phyloP scores from a whole-genome alignment of 2,329 filamentous ascomycete genomes.

The Talaromyces pinophilus region DNA sequence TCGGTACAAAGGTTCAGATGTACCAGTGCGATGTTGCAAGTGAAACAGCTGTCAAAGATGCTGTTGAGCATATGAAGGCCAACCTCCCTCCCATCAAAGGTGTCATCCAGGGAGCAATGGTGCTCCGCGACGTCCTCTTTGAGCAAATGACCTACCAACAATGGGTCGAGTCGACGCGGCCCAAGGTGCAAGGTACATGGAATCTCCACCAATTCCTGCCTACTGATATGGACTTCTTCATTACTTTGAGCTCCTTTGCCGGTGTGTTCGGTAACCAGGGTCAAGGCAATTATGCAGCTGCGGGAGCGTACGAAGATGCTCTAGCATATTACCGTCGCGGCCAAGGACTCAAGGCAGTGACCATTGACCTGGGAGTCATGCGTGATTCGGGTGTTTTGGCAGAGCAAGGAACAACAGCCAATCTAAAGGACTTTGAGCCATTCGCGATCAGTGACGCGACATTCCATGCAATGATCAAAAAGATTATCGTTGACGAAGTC shows the following conservation, averaged over 20 bases:
- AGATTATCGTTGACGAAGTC: neutral
- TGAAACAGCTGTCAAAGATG: neutral
- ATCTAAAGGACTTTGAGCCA: neutral
- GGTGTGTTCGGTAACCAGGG: neutral
- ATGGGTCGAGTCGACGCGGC: neutral
- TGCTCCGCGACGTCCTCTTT: neutral
- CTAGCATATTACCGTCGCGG: neutral
- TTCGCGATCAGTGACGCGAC: neutral
- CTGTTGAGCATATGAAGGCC: neutral
- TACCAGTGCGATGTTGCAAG: neutral
- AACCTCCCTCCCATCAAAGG: neutral
- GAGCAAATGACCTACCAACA: neutral
- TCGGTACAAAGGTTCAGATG: neutral
- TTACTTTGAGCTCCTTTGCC: neutral
- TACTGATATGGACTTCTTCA: neutral
- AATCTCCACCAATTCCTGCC: neutral
- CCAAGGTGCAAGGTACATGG: neutral
- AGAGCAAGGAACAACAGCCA: neutral
- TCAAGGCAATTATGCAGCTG: neutral
- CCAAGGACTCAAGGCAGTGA: neutral
- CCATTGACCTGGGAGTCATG: neutral
- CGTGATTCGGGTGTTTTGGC: neutral
- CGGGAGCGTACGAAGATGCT: neutral
- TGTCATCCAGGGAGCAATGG: neutral
- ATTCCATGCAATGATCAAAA: neutral